These are phyloP conservation scores for Metschnikowia rubicola DNA, from an alignment of 805 yeast genomes.

Conservation along the genomic window DNA sequence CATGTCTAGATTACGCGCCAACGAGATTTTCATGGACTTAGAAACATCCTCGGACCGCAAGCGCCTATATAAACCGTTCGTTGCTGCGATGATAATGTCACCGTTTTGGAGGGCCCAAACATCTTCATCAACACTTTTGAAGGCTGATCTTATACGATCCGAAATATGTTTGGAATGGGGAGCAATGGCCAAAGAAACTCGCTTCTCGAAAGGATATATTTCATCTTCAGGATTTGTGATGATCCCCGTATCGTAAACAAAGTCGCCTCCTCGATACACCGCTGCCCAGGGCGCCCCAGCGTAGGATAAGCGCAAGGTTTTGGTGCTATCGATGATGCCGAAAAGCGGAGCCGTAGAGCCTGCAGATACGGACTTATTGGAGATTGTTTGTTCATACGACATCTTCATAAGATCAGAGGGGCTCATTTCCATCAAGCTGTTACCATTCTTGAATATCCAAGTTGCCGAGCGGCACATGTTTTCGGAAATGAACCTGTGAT, in stretches of 20 bases:
- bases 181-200: no score
- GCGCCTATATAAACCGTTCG: conserved; percentile 2
- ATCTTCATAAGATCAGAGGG: background rate
- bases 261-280: background rate
- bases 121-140: no score
- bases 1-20: conserved; percentile 2
- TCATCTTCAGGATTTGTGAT: background rate
- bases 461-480: background rate
- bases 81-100: conserved; percentile 2
- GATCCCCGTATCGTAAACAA: background rate
- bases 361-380: background rate
- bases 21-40: background rate
- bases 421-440: background rate
- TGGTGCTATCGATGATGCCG: background rate
- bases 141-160: no score
- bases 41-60: background rate
- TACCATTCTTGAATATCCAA: background rate
- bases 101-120: background rate
- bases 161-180: no score
- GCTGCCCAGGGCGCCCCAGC: background rate
- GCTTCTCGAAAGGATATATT: background rate
- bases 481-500: background rate
- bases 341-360: conserved; percentile 1
- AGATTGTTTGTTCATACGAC: background rate
- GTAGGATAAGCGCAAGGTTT: background rate